Evolutionary conservation across 768 basidiomycete species (phyloP).

Genomic region (Tricholoma matsutake): DNA sequence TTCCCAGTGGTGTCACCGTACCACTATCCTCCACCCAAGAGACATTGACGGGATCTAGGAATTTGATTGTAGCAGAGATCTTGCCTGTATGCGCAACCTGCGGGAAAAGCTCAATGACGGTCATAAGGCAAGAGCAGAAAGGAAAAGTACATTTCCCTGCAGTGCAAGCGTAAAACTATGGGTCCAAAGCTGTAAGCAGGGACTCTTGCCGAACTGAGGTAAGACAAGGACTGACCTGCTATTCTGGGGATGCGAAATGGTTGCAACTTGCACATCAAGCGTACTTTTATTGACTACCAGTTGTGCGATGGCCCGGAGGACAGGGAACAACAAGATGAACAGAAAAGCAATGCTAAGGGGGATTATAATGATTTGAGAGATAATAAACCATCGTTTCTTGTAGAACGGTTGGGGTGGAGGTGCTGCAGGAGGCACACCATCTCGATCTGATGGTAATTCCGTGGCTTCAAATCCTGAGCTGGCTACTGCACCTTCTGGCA

Average conservation of each 20-base stretch:
- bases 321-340: slow-evolving; percentile 67
- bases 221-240: slow-evolving; percentile 41
- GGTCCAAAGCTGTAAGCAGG: not conserved
- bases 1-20: slow-evolving; percentile 50
- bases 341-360: slow-evolving; percentile 58
- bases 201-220: not conserved
- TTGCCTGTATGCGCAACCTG: slow-evolving; percentile 68
- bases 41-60: slow-evolving; percentile 54
- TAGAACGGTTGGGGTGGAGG: slow-evolving; percentile 44
- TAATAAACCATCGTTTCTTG: slow-evolving; percentile 63
- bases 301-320: slow-evolving; percentile 63
- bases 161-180: slow-evolving; percentile 50
- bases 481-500: slow-evolving; percentile 8
- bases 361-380: slow-evolving; percentile 46
- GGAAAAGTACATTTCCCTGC: slow-evolving; percentile 47
- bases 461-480: too few relatives aligned
- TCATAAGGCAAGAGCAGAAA: not conserved
- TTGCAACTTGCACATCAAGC: slow-evolving; percentile 50
- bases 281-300: slow-evolving; percentile 56
- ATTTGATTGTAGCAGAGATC: slow-evolving; percentile 59
- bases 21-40: slow-evolving; percentile 52
- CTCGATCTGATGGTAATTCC: slow-evolving; percentile 14
- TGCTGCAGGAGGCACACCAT: slow-evolving; percentile 15
- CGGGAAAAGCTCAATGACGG: not conserved
- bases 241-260: slow-evolving; percentile 54